phyloP scores from a whole-genome alignment of 2,329 filamentous ascomycete species.

The Colletotrichum sp. region DNA sequence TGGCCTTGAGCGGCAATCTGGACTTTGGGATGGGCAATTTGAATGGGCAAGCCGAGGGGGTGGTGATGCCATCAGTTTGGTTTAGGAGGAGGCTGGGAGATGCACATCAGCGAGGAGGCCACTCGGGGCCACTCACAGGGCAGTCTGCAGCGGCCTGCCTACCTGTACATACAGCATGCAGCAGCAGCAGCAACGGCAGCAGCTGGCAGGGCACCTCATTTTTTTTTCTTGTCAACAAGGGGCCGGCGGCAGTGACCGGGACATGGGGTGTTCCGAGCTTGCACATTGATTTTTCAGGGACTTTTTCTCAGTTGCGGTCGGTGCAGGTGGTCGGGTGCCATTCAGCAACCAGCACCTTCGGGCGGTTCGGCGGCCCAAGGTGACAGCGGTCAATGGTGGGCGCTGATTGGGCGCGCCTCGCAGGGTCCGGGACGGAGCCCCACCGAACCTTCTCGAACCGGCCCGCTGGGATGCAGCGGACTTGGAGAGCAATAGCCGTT shows the following conservation, averaged over 20 bases:
- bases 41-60: not conserved
- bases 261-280: not conserved
- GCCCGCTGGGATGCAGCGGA: slow-evolving; percentile 19
- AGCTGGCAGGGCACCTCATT: not conserved
- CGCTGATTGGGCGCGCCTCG: not conserved
- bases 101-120: slow-evolving; percentile 4
- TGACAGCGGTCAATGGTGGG: not conserved
- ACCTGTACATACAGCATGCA: not conserved
- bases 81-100: slow-evolving; percentile 5
- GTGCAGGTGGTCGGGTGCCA: not conserved
- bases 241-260: slow-evolving; percentile 13
- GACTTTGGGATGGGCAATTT: not conserved
- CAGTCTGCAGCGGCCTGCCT: not conserved
- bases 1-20: not conserved
- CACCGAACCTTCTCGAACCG: slow-evolving; percentile 53
- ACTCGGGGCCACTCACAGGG: not conserved
- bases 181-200: not conserved
- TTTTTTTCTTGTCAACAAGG: not conserved
- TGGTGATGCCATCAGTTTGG: slow-evolving; percentile 14
- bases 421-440: slow-evolving; percentile 27
- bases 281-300: not conserved
- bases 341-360: slow-evolving; percentile 3
- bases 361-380: slow-evolving; percentile 15
- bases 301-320: not conserved
- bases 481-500: slow-evolving; percentile 22